These are phyloP conservation scores for Leccinellum rugosiceps DNA, from an alignment of 768 basidiomycete species.

Conservation along the genomic window DNA sequence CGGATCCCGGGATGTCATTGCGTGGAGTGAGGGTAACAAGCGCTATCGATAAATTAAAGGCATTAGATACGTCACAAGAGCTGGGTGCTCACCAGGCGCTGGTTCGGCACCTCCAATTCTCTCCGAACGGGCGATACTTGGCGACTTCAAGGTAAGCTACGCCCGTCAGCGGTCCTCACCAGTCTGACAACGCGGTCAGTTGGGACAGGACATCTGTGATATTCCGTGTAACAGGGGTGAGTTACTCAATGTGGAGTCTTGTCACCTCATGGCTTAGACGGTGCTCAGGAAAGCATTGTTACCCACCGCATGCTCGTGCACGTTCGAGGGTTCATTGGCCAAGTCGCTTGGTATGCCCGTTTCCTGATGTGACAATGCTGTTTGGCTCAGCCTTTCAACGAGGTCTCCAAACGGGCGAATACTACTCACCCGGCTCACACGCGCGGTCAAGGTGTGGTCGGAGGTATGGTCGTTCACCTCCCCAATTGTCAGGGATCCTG, in stretches of 20 bases:
- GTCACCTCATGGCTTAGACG: conserved; percentile 13
- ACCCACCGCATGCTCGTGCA: conserved; percentile 50
- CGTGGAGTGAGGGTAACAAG: conserved; percentile 39
- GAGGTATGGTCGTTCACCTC: conserved; percentile 33
- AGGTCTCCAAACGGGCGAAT: conserved; percentile 48
- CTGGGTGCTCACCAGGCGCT: conserved; percentile 46
- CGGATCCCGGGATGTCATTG: conserved; percentile 34
- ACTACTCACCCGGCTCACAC: conserved; percentile 47
- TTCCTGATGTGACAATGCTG: not conserved
- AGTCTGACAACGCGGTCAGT: conserved; percentile 25
- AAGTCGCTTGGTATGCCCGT: conserved; percentile 46
- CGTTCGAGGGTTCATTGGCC: conserved; percentile 50
- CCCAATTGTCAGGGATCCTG: conserved; percentile 1
- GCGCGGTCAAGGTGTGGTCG: conserved; percentile 51
- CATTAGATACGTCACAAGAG: conserved; percentile 39
- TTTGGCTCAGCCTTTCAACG: conserved; percentile 10
- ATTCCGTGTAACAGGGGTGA: conserved; percentile 46
- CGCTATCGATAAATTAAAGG: conserved; percentile 42
- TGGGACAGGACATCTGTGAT: conserved; percentile 53
- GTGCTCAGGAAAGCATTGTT: conserved; percentile 38
- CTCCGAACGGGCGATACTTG: conserved; percentile 50
- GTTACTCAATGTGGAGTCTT: conserved; percentile 16
- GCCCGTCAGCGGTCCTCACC: not conserved
- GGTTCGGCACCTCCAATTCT: conserved; percentile 53
- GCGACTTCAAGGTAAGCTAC: conserved; percentile 48